Evolutionary conservation across 306 rosid species (phyloP).

Genomic region (Cajanus cajan): DNA sequence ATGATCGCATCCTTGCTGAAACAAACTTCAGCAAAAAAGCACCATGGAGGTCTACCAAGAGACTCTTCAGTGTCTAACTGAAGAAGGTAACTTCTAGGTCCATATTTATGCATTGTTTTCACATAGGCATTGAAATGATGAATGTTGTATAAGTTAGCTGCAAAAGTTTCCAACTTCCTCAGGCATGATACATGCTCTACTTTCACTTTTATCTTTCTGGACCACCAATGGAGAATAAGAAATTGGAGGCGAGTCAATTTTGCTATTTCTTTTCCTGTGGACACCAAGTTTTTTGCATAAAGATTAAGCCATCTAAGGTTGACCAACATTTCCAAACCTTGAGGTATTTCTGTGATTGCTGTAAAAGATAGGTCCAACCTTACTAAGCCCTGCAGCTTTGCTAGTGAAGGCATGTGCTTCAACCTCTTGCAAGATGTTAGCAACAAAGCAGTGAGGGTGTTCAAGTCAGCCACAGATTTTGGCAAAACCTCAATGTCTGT

Average conservation of each 20-base stretch:
- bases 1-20: neutral
- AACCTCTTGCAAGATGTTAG: neutral
- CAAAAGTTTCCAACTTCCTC: neutral
- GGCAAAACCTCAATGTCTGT: conserved; percentile 22
- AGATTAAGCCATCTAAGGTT: conserved; percentile 27
- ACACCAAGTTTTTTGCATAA: neutral
- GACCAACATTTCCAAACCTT: conserved; percentile 23
- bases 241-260: conserved; percentile 10
- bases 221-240: conserved; percentile 11
- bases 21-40: neutral
- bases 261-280: neutral
- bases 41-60: neutral
- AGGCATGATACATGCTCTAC: neutral
- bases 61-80: neutral
- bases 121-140: neutral
- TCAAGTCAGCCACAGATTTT: conserved; percentile 3
- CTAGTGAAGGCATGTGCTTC: neutral
- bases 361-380: conserved; percentile 6
- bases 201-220: conserved; percentile 8
- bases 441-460: neutral
- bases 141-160: neutral
- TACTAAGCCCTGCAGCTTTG: neutral
- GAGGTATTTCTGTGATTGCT: neutral
- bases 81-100: conserved; percentile 6
- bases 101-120: neutral